phyloP scores from a whole-genome alignment of 768 basidiomycete genomes.

The Xanthoconium purpureum region DNA sequence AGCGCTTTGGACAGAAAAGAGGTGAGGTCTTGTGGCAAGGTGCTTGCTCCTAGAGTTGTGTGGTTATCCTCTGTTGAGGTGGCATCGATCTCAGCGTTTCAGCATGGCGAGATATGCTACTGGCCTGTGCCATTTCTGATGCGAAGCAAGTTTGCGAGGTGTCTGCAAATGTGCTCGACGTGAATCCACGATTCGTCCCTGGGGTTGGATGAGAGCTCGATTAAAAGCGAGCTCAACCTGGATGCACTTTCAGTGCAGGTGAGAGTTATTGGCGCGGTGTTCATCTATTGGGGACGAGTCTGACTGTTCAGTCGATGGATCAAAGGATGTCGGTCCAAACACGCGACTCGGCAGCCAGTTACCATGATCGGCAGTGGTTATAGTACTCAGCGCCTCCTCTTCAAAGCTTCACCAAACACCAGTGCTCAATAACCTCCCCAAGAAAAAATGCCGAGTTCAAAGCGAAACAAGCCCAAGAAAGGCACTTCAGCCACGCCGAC shows the following conservation, averaged over 20 bases:
- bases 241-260: conserved; percentile 29
- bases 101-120: conserved; percentile 9
- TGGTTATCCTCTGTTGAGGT: conserved; percentile 61
- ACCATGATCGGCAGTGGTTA: conserved; percentile 2
- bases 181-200: conserved; percentile 44
- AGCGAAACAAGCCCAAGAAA: conserved; percentile 58
- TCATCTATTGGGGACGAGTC: conserved; percentile 13
- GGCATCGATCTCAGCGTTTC: conserved; percentile 14
- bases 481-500: conserved; percentile 27
- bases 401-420: no score
- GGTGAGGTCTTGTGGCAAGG: conserved; percentile 63
- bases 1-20: conserved; percentile 58
- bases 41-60: conserved; percentile 60
- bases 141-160: conserved; percentile 62
- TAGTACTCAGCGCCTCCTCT: no score
- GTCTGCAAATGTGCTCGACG: conserved; percentile 50
- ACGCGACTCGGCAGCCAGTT: background rate
- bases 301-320: background rate
- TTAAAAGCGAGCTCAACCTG: conserved; percentile 34
- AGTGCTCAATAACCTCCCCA: background rate
- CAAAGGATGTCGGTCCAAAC: background rate
- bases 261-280: conserved; percentile 9
- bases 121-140: conserved; percentile 51
- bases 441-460: conserved; percentile 33
- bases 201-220: conserved; percentile 32